Percentiles rank a stretch among this genome's conserved stretches.
Conservation (phyloP, 768 basidiomycete species). For the Leucocoprinus leucothites region DNA sequence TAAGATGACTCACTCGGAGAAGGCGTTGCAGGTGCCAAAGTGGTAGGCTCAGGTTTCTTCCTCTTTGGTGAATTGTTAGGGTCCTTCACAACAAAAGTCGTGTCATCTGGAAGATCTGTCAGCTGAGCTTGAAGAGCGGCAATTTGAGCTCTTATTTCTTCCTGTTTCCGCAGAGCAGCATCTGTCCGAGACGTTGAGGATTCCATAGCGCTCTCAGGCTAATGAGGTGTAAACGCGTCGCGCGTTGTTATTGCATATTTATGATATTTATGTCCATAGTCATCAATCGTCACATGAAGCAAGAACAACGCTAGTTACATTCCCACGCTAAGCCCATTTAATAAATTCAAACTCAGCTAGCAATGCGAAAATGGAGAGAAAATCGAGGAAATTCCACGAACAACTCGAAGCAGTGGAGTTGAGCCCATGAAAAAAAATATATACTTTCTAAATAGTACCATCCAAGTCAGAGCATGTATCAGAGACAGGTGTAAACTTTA, state of each 20-base stretch:
- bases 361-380: conserved; percentile 2
- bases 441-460: neutral
- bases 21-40: conserved; percentile 57
- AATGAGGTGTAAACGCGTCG: conserved; percentile 5
- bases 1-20: conserved; percentile 54
- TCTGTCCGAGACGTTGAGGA: conserved; percentile 43
- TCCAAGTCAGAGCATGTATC: conserved; percentile 1
- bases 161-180: conserved; percentile 39
- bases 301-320: neutral
- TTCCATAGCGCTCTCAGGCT: conserved; percentile 41
- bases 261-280: too few species aligned
- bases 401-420: conserved; percentile 1
- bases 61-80: conserved; percentile 43
- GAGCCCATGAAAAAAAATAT: conserved; percentile 7
- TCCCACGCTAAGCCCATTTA: conserved; percentile 14
- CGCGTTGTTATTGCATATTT: conserved; percentile 19
- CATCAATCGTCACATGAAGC: neutral
- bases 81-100: conserved; percentile 12
- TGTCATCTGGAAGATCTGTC: conserved; percentile 28
- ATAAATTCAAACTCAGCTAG: conserved; percentile 31
- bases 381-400: conserved; percentile 13
- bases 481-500: conserved; percentile 2
- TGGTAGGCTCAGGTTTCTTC: conserved; percentile 35
- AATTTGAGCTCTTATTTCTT: conserved; percentile 53
- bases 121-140: conserved; percentile 55